Percentiles rank a stretch among this genome's conserved stretches.
These are phyloP conservation scores for Phellopilus nigrolimitatus DNA, from an alignment of 1,284 basidiomycete species.

Conservation along the genomic window DNA sequence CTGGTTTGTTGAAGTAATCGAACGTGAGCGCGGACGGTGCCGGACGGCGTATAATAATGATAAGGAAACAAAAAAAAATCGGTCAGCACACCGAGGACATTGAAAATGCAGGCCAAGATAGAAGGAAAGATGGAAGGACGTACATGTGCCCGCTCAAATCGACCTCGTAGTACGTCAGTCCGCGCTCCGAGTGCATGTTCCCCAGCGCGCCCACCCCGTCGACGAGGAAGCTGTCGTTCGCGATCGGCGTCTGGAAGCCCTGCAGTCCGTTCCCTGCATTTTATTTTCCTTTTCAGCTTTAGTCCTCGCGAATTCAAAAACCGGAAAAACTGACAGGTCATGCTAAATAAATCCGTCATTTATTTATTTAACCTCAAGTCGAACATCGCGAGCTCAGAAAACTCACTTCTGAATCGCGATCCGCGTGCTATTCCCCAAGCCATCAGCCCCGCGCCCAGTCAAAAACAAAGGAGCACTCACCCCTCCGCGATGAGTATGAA, in stretches of 20 bases:
- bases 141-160: conserved; percentile 67
- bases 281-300: neutral
- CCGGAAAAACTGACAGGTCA: conserved; percentile 52
- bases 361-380: neutral
- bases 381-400: neutral
- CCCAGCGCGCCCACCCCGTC: conserved; percentile 65
- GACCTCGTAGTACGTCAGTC: conserved; percentile 62
- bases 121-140: conserved; percentile 25
- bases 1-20: conserved; percentile 28
- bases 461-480: conserved; percentile 31
- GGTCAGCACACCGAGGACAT: neutral
- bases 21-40: neutral
- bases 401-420: conserved; percentile 30
- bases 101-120: neutral
- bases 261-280: conserved; percentile 55
- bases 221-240: conserved; percentile 61
- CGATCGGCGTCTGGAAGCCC: conserved; percentile 67
- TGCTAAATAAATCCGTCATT: conserved; percentile 35
- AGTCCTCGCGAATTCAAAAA: neutral
- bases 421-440: conserved; percentile 13
- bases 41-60: neutral
- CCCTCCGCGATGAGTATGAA: conserved; percentile 70
- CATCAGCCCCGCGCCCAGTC: neutral
- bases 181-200: conserved; percentile 58
- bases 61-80: neutral